phyloP scores from a whole-genome alignment of 164 flowering plant genomes.

The Umbellularia californica region DNA sequence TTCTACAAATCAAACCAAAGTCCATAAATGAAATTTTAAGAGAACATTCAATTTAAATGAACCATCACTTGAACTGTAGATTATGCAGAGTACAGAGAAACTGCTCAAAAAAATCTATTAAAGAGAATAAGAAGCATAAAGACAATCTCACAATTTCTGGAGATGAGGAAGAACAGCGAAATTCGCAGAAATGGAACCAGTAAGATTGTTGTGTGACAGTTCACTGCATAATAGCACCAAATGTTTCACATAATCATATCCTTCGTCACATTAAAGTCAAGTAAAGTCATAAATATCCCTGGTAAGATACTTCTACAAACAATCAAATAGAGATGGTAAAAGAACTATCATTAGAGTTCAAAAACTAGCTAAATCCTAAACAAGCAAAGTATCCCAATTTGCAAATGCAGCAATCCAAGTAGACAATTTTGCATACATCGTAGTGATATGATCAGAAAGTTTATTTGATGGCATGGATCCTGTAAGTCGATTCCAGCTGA shows the following conservation, averaged over 20 bases:
- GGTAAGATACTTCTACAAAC: not conserved
- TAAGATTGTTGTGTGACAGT: constrained; percentile 63
- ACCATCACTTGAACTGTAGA: not conserved
- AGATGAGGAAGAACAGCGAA: constrained; percentile 61
- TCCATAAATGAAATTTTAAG: not conserved
- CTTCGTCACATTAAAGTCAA: not conserved
- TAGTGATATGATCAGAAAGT: constrained; percentile 59
- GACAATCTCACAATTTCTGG: constrained; percentile 63
- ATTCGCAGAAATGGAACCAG: constrained; percentile 60
- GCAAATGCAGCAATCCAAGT: not conserved
- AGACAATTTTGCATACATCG: constrained; percentile 47
- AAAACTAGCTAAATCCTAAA: not conserved
- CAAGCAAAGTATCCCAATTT: not conserved
- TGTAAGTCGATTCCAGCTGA: constrained; percentile 64
- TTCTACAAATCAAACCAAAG: not conserved
- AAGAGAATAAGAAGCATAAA: constrained; percentile 6
- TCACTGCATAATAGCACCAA: constrained; percentile 55
- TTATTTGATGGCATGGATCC: constrained; percentile 58
- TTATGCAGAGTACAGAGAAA: not conserved
- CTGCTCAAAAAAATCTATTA: not conserved
- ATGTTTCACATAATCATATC: constrained; percentile 6
- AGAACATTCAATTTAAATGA: not conserved
- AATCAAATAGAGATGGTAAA: not conserved
- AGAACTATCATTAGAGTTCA: too few species aligned
- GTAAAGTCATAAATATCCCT: not conserved